A percentile compares a stretch with the other conserved stretches of the same genome.
Evolutionary conservation across 2,329 filamentous ascomycete species (phyloP).

Genomic region (Claviceps capensis): DNA sequence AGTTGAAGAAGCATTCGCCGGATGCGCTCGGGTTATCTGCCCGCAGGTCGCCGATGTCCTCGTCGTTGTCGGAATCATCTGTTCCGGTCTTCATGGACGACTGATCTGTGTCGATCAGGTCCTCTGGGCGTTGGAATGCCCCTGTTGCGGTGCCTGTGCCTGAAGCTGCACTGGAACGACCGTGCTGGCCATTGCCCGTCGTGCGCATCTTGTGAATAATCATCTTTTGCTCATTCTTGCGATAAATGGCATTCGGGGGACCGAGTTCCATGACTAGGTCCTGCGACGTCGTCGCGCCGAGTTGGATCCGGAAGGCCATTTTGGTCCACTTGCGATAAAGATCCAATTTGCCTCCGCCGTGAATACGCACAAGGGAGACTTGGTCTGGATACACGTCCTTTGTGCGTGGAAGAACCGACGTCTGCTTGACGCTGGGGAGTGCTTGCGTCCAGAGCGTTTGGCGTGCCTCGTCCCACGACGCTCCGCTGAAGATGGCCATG

Average conservation of each 20-base stretch:
- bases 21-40: conserved; percentile 35
- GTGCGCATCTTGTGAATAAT: conserved; percentile 62
- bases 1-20: conserved; percentile 87
- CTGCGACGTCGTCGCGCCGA: conserved; percentile 84
- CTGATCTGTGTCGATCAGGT: conserved; percentile 58
- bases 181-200: conserved; percentile 35
- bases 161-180: conserved; percentile 26
- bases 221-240: conserved; percentile 79
- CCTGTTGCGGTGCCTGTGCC: conserved; percentile 27
- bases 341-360: conserved; percentile 67
- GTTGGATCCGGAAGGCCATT: conserved; percentile 52
- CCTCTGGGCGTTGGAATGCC: conserved; percentile 35
- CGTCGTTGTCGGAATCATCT: conserved; percentile 50
- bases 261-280: conserved; percentile 83
- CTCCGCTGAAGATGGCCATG: conserved; percentile 83
- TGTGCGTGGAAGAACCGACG: conserved; percentile 52
- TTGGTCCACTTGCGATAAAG: conserved; percentile 58
- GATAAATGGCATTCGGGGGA: conserved; percentile 85
- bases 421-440: conserved; percentile 60
- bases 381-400: conserved; percentile 80
- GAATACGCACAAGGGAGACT: conserved; percentile 64
- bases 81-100: conserved; percentile 59
- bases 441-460: conserved; percentile 61
- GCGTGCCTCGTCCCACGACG: conserved; percentile 79
- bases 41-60: conserved; percentile 44